These are phyloP conservation scores for Coniochaeta pulveracea DNA, from an alignment of 2,329 filamentous ascomycete genomes.

Conservation along the genomic window DNA sequence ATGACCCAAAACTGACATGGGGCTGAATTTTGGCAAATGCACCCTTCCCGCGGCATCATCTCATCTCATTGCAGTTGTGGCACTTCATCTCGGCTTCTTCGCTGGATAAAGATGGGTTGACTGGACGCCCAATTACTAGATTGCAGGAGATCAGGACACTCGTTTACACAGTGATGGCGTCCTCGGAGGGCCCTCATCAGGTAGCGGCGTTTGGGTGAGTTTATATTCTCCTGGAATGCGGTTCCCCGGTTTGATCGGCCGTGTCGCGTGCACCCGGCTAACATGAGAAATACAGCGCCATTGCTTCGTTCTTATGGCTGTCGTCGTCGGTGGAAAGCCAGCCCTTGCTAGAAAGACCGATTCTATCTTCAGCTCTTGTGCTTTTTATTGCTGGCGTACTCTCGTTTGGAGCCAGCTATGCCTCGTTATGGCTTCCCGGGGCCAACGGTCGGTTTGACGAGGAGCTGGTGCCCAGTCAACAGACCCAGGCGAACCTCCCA, in stretches of 20 bases:
- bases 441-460: slow-evolving; percentile 33
- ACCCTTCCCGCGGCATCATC: too few relatives aligned
- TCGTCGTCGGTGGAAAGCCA: slow-evolving; percentile 33
- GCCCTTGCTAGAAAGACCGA: slow-evolving; percentile 35
- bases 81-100: too few relatives aligned
- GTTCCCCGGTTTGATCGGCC: too few relatives aligned
- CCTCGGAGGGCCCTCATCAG: slow-evolving; percentile 1
- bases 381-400: slow-evolving; percentile 31
- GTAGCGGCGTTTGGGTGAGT: slow-evolving; percentile 1
- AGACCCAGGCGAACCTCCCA: slow-evolving; percentile 24
- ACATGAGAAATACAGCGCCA: slow-evolving; percentile 22
- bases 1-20: too few relatives aligned
- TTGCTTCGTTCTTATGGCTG: slow-evolving; percentile 36
- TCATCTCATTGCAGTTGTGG: too few relatives aligned
- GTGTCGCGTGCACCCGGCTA: neutral
- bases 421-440: slow-evolving; percentile 33
- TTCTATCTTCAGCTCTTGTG: slow-evolving; percentile 34
- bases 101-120: slow-evolving; percentile 3
- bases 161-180: slow-evolving; percentile 1
- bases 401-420: slow-evolving; percentile 28
- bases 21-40: too few relatives aligned
- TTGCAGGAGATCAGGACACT: neutral
- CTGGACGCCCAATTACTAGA: neutral
- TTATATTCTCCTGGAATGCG: too few relatives aligned
- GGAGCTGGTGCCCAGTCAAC: slow-evolving; percentile 12